A percentile compares a stretch with the other conserved stretches of the same genome.
These are phyloP conservation scores for Diaporthe humulicola DNA, from an alignment of 2,329 filamentous ascomycete species.

Conservation along the genomic window DNA sequence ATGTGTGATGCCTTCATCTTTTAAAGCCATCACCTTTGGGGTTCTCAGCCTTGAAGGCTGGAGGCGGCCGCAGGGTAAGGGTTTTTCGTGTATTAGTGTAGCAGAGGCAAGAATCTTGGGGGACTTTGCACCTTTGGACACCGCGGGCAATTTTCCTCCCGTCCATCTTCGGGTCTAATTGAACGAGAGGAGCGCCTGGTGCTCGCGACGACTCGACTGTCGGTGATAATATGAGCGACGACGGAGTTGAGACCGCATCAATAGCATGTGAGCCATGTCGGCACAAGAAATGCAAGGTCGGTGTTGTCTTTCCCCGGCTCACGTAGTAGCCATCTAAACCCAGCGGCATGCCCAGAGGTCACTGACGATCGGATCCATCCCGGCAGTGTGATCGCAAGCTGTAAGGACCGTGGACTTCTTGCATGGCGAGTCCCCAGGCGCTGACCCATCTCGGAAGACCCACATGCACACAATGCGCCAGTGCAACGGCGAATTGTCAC, in stretches of 20 bases:
- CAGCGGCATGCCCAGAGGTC: not conserved
- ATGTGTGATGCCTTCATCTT: not conserved
- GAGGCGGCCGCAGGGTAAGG: constrained; percentile 9
- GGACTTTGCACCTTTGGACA: not conserved
- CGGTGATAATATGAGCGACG: constrained; percentile 26
- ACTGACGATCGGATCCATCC: constrained; percentile 23
- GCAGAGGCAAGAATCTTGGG: not conserved
- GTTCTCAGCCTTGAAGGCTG: not conserved
- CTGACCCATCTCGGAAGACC: constrained; percentile 28
- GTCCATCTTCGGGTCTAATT: not conserved
- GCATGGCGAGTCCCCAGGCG: not conserved
- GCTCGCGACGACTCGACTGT: not conserved
- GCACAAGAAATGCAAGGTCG: constrained; percentile 40
- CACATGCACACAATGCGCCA: constrained; percentile 34
- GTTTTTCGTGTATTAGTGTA: not conserved
- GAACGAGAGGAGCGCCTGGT: not conserved
- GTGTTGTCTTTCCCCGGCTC: constrained; percentile 32
- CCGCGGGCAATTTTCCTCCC: constrained; percentile 9
- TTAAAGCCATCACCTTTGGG: not conserved
- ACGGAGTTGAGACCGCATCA: constrained; percentile 23
- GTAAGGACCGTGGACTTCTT: constrained; percentile 25
- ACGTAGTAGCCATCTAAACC: not conserved
- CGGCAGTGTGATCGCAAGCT: constrained; percentile 39
- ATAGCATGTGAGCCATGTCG: constrained; percentile 38
- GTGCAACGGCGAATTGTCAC: constrained; percentile 21